These are phyloP conservation scores for Elaeis oleifera DNA, from an alignment of 202 grass and related monocot species.

Conservation along the genomic window DNA sequence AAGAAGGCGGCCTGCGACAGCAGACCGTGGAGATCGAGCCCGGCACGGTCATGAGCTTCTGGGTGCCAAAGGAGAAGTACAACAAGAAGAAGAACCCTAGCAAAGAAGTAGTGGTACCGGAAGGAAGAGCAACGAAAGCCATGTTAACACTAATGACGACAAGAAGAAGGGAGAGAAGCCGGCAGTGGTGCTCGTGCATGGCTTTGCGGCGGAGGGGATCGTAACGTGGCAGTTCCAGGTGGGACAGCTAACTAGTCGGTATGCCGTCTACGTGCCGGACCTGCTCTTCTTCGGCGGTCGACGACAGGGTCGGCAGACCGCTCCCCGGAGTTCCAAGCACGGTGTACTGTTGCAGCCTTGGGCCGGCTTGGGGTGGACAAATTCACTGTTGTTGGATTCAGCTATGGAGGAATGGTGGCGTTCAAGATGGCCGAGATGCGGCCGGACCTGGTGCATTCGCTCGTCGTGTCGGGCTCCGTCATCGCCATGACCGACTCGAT, in stretches of 20 bases:
- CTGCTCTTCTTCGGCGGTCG: slow-evolving; percentile 82
- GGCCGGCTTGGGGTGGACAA: slow-evolving; percentile 39
- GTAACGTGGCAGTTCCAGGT: slow-evolving; percentile 91
- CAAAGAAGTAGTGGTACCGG: slow-evolving; percentile 30
- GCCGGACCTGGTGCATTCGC: slow-evolving; percentile 47
- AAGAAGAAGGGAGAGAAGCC: slow-evolving; percentile 24
- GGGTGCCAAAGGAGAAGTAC: slow-evolving; percentile 69
- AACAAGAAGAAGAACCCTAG: slow-evolving; percentile 30
- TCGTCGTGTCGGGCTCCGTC: slow-evolving; percentile 72
- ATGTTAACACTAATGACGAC: not conserved
- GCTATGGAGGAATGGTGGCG: slow-evolving; percentile 86
- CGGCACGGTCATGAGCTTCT: slow-evolving; percentile 70
- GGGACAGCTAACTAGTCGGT: slow-evolving; percentile 45
- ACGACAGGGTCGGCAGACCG: slow-evolving; percentile 50
- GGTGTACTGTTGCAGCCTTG: slow-evolving; percentile 46
- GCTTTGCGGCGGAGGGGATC: slow-evolving; percentile 74
- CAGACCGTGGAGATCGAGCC: slow-evolving; percentile 66
- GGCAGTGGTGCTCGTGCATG: slow-evolving; percentile 74
- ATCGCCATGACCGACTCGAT: slow-evolving; percentile 93
- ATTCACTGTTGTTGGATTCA: slow-evolving; percentile 78
- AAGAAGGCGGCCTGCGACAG: slow-evolving; percentile 48
- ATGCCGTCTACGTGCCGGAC: slow-evolving; percentile 92
- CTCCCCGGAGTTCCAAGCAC: slow-evolving; percentile 60
- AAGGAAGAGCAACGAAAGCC: slow-evolving; percentile 3
- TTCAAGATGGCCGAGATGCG: slow-evolving; percentile 70